Evolutionary conservation across 176 grass and related monocot genomes (phyloP), one percentile per base, ranked within the genome.

Genomic region (Eleusine indica): DNA sequence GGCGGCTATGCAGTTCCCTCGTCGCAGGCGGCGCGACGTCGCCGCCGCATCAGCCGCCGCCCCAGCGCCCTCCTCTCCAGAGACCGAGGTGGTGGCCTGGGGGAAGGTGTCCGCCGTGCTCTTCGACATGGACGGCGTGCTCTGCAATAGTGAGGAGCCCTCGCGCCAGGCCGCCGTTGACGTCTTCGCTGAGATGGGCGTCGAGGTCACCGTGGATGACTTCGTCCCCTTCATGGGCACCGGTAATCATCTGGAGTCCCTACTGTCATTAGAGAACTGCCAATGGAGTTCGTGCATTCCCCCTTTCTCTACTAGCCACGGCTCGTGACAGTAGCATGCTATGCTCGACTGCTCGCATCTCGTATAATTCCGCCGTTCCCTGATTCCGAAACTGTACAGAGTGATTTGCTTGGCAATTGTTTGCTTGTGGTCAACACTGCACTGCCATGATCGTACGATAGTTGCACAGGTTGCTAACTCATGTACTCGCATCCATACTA

Each of bases 71-170:
- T 83, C 89, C 32, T 70, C 88, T 32, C 54, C 85, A 57, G 74
- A 60, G 37, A 70, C 53, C 2, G 89, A 43, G 47, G 68, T 42
- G 73, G 87, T 9, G 28, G 76, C 80, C 10, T 96, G 93, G 96
- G 96, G 91, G 2, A 92, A 94, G 83, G 93, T 99, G 17, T 94
- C 93, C 1, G 96, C 93, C 39, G 91, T 99, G 79, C 89, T 99
- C 77, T 99, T 99, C 73, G 93, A 99, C 66, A 99, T 96, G 91
- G 96, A 99, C 57, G 91, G 93, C 77, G 96, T 96, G 46, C 91
- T 99, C 61, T 99, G 96, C 86, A 82, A 99, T 84, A 99, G 96
- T 72, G 93, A 96, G 88, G 96, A 96, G 86, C 87, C 89, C 3
- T 99, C 96, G 60, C 85, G 87, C 30, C 77, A 84, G 61, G 96